A percentile compares a stretch with the other conserved stretches of the same genome.
Conservation (phyloP, 441 rosid genomes). For the Biscutella laevigata region DNA sequence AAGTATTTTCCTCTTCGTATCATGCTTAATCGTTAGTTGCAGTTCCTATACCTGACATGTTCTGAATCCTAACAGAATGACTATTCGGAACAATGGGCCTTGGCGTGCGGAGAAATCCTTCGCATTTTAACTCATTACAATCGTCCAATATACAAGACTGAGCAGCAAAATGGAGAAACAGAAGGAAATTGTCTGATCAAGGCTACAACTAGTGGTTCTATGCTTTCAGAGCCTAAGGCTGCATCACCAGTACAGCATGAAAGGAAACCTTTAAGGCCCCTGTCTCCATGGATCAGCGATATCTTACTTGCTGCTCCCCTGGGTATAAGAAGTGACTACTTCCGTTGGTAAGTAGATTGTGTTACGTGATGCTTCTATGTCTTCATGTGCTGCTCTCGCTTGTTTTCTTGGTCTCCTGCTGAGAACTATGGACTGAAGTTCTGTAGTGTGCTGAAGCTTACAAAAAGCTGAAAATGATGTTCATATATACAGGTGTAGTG, state of each 20-base stretch:
- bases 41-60: constrained; percentile 4
- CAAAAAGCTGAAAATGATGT: not conserved
- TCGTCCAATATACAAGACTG: constrained; percentile 85
- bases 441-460: constrained; percentile 4
- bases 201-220: constrained; percentile 38
- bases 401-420: not conserved
- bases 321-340: constrained; percentile 92
- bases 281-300: constrained; percentile 97
- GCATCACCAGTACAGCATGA: constrained; percentile 51
- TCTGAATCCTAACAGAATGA: constrained; percentile 51
- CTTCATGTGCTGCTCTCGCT: not conserved
- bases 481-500: constrained; percentile 81
- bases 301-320: constrained; percentile 91
- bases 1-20: not conserved
- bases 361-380: constrained; percentile 5
- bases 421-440: not conserved
- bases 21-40: not conserved
- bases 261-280: constrained; percentile 86
- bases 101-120: constrained; percentile 95
- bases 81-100: constrained; percentile 98
- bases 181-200: constrained; percentile 44
- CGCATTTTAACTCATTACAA: constrained; percentile 94
- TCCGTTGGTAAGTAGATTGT: constrained; percentile 71
- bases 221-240: constrained; percentile 35
- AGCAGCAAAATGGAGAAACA: constrained; percentile 48